Evolutionary conservation across 2,329 filamentous ascomycete genomes (phyloP), one percentile per base, ranked within the genome.

Genomic region (Botrytis tulipae): DNA sequence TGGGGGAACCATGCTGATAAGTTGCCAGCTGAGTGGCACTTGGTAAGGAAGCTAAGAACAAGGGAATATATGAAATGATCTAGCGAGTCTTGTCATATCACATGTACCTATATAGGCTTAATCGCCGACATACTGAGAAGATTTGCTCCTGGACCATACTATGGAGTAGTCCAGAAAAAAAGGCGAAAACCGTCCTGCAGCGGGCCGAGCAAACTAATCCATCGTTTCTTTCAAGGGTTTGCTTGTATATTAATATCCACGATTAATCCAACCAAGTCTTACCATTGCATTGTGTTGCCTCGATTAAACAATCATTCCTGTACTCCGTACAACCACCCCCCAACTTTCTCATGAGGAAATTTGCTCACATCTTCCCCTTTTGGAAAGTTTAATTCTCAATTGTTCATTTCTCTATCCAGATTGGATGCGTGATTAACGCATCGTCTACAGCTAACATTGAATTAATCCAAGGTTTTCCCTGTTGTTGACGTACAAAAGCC

Each of bases 111-210:
- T 57, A 57, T 12, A 57, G 37, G 48, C 18, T 20, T 69, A 57
- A 40, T n/a, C 22, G 32, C 46, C 22, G 44, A 67, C 25, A 37
- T 18, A 42, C 42, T 25, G 40, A 62, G n/a, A 40, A 35, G 16
- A 16, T 4, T 51, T 68, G 32, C 67, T 60, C 29, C 35, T 70
- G 54, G 54, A 32, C 61, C 37, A 66, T 9, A 37, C 20, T 61
- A 44, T n/a, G 37, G 59, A 51, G 35, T 37, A 61, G 59, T 8
- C 71, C 51, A 44, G 63, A 37, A 59, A 59, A 66, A 71, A 59
- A 72, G 73, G 73, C 71, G 67, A 73, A 74, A 77, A 74, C 74
- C 76, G 74, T 78, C 76, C 76, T 79, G 78, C 78, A 79, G 76
- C 78, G 78, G 78, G 74, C 78, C 78, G 78, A 78, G 73, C 75